These are phyloP conservation scores for Stentor coeruleus DNA, from an alignment of 73 alveolate species.

Conservation along the genomic window DNA sequence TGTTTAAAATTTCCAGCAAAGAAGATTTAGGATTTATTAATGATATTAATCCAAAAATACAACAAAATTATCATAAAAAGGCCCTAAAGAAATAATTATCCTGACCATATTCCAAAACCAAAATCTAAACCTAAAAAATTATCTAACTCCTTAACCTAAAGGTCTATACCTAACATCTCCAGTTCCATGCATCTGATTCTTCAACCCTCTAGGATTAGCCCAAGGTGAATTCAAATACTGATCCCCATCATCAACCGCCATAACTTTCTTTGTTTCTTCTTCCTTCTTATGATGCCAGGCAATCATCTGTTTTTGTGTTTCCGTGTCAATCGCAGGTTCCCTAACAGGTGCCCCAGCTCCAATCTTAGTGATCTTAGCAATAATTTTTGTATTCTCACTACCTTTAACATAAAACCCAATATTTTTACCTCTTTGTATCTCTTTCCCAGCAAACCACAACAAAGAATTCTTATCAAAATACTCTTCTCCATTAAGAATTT, in stretches of 20 bases:
- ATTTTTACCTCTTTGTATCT: constrained; percentile 73
- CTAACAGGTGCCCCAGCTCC: constrained; percentile 97
- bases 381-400: constrained; percentile 89
- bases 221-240: constrained; percentile 84
- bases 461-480: constrained; percentile 50
- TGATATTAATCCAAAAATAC: no score
- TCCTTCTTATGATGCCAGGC: constrained; percentile 85
- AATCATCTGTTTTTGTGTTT: constrained; percentile 91
- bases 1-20: no score
- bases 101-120: no score
- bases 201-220: constrained; percentile 89
- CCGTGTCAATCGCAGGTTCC: constrained; percentile 93
- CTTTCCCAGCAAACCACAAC: constrained; percentile 96
- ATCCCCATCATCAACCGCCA: constrained; percentile 83
- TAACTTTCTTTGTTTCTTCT: constrained; percentile 85
- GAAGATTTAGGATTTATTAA: no score
- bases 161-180: constrained; percentile 65
- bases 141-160: no score
- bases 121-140: no score
- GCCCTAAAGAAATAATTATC: no score
- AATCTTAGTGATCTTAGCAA: constrained; percentile 77
- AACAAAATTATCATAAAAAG: no score
- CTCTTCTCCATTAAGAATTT: constrained; percentile 62
- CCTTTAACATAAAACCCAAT: constrained; percentile 78
- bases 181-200: constrained; percentile 72